Evolutionary conservation across 345 rosid genomes (phyloP), one percentile per base, ranked within the genome.

Genomic region (Excoecaria agallocha): DNA sequence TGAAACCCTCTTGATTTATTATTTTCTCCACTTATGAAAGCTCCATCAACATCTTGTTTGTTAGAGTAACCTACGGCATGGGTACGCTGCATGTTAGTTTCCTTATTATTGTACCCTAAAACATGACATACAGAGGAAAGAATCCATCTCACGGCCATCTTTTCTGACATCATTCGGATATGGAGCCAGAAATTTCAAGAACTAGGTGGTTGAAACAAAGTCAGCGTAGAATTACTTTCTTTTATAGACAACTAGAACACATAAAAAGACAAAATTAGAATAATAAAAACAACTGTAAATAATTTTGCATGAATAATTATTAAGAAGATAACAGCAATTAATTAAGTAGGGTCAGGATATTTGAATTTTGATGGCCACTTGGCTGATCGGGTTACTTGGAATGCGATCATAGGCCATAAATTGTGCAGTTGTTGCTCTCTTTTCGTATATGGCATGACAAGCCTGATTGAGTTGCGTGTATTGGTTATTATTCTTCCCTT

Each of bases 71-170:
- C n/a, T n/a, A n/a, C n/a, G n/a, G n/a, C n/a, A n/a, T n/a, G n/a
- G n/a, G n/a, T n/a, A n/a, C n/a, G n/a, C n/a, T n/a, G n/a, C n/a
- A n/a, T n/a, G n/a, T n/a, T n/a, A n/a, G n/a, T n/a, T n/a, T n/a
- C n/a, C n/a, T n/a, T n/a, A n/a, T n/a, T n/a, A n/a, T n/a, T n/a
- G 68, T 84, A 59, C 69, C 78, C 87, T 3, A 86, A 55, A 43
- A 79, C 74, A 60, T 82, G 71, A 38, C 80, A 82, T 50, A 83
- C 85, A 0, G 87, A 83, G 73, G 81, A 87, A 38, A 86, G 61
- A 80, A 86, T 77, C 94, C 90, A 87, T 4, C 81, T 81, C 61
- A 83, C 9, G 46, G 73, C 84, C 88, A 82, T 83, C 35, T 52
- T 58, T 4, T 45, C 54, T 43, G 17, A 52, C 17, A 1, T n/a